A percentile compares a stretch with the other conserved stretches of the same genome.
These are phyloP conservation scores for Exsudoporus frostii DNA, from an alignment of 768 basidiomycete species.

Conservation along the genomic window DNA sequence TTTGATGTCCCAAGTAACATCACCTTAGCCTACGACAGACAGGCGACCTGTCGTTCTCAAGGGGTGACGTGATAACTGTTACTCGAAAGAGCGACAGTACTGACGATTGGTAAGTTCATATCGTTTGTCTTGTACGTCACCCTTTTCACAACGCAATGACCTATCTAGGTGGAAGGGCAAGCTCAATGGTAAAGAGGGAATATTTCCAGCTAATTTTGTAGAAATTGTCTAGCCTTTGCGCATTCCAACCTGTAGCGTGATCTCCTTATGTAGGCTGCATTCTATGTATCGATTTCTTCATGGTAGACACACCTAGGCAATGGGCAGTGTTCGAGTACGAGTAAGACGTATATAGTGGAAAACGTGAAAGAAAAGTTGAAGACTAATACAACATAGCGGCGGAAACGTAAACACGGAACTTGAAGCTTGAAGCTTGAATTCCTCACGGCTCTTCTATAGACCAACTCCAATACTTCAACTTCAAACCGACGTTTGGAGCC, in stretches of 20 bases:
- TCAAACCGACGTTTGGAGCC: too few species aligned
- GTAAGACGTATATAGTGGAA: too few species aligned
- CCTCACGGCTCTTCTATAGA: too few species aligned
- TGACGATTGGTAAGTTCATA: slow-evolving; percentile 63
- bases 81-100: slow-evolving; percentile 66
- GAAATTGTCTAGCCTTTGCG: slow-evolving; percentile 45
- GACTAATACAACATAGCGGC: too few species aligned
- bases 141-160: not conserved
- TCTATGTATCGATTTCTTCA: not conserved
- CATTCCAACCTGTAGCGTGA: not conserved
- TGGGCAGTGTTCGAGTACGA: too few species aligned
- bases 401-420: too few species aligned
- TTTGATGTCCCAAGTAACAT: not conserved
- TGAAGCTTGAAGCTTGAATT: too few species aligned
- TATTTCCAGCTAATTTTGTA: slow-evolving; percentile 86
- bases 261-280: slow-evolving; percentile 1
- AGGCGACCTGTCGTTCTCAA: slow-evolving; percentile 73
- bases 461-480: too few species aligned
- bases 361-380: too few species aligned
- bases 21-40: slow-evolving; percentile 37
- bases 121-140: not conserved
- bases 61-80: slow-evolving; percentile 70
- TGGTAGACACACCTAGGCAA: too few species aligned
- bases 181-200: slow-evolving; percentile 53
- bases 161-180: slow-evolving; percentile 85